Evolutionary conservation across 2,329 filamentous ascomycete species (phyloP).

Genomic region (Diaporthe sp.): DNA sequence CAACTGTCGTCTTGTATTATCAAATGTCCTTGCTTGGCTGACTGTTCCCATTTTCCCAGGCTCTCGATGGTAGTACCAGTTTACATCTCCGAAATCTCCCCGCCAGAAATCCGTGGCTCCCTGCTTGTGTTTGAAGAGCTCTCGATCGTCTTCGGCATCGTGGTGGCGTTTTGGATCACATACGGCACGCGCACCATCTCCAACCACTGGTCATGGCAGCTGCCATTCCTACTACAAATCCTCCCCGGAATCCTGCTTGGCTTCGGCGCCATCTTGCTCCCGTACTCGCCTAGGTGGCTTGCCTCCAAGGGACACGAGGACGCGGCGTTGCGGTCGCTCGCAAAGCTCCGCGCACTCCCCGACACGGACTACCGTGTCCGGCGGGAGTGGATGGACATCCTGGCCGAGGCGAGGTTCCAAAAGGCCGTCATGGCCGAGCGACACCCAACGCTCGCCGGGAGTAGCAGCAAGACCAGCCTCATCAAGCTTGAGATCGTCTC

Average conservation of each 20-base stretch:
- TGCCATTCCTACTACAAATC: constrained; percentile 61
- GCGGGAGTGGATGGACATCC: constrained; percentile 63
- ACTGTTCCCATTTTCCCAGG: not conserved
- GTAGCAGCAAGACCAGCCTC: constrained; percentile 51
- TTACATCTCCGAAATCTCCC: constrained; percentile 50
- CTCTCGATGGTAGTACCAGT: constrained; percentile 60
- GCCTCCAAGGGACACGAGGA: constrained; percentile 60
- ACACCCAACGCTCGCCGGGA: constrained; percentile 47
- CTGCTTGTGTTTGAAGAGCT: constrained; percentile 51
- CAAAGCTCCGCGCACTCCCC: constrained; percentile 62
- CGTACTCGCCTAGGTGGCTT: constrained; percentile 69
- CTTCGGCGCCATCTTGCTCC: constrained; percentile 59
- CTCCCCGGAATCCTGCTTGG: constrained; percentile 49
- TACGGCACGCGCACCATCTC: constrained; percentile 45
- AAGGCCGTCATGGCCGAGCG: constrained; percentile 55
- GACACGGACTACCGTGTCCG: constrained; percentile 58
- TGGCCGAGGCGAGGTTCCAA: constrained; percentile 63
- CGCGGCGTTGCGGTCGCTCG: constrained; percentile 62
- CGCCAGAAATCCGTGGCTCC: constrained; percentile 48
- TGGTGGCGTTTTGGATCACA: constrained; percentile 48
- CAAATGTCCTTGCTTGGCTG: not conserved
- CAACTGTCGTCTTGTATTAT: not conserved
- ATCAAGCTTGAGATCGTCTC: constrained; percentile 53
- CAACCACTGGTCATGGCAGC: constrained; percentile 50
- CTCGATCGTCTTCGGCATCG: constrained; percentile 51